Base-by-base conservation (phyloP, 2,329 filamentous ascomycete genomes). In the Colletotrichum sp. region DNA sequence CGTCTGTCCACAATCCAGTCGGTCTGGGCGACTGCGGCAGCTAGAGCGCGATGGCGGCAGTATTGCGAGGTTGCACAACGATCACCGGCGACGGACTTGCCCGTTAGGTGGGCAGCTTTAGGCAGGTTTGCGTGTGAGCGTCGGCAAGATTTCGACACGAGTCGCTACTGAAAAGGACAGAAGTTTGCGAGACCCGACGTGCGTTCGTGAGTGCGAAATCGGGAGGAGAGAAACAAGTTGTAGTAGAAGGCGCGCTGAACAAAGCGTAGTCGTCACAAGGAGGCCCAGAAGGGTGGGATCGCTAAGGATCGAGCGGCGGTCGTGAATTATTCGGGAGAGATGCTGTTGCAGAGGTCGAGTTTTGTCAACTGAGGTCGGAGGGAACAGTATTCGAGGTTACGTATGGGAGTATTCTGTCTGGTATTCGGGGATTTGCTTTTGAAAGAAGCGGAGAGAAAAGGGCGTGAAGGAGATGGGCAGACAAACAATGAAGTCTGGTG, bases 1-100 rank as follows among this genome's bases (percentile, higher is more conserved):
- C 43, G 39, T 61, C 36, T 48, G 43, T 21, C 72, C 64, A 65
- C 43, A 43, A 32, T 77, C 57, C 74, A 72, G 75, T 77, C 76
- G 76, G 63, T 43, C 28, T 67, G 67, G 55, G 67, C 75, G 57
- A 65, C 60, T 77, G 71, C 70, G 63, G 71, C 74, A 74, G 74
- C 59, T 73, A 52, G 24, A 60, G 59, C 36, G 28, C 48, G 18
- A 36, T 30, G 64, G 34, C 24, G 43, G 64, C 48, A 60, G 24
- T 68, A 32, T 60, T 43, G 43, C 32, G 48, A 32, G 34, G 61
- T 48, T 65, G 70, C 48, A 69, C 74, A 30, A 69, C 52, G 34
- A 43, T 74, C 55, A 60, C 28, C 34, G 28, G 59, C 24, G 39
- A 43, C 69, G 61, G 52, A 34, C 21, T 24, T 76, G 71, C 74